Evolutionary conservation across 257 asterid genomes (phyloP), one percentile per base, ranked within the genome.

Genomic region (Marsdenia floribunda): DNA sequence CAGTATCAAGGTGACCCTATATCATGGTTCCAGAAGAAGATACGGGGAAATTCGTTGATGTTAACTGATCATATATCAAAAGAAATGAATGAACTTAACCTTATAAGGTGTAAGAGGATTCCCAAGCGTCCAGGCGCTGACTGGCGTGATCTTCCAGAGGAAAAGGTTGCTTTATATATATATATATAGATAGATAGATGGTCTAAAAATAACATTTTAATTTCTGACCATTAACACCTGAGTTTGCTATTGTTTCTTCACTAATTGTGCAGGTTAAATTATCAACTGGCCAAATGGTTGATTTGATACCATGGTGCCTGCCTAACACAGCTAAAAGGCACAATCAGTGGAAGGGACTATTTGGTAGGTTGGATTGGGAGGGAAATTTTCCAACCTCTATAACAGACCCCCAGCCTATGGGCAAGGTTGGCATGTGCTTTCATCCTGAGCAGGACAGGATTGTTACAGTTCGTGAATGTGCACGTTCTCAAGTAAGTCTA

Each of bases 331-430:
- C 98, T 59, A 87, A 91, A 89, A 87, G 97, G 89, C 98, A 94
- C 90, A 94, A 94, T 80, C 98, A 94, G 81, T 94, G 98, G 98
- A 94, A 94, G 87, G 97, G 98, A 19, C 89, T 91, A 54, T 94
- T 89, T 78, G 96, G 98, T 49, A 88, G 97, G 86, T 83, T 94
- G 81, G 96, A 91, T 71, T 94, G 98, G 98, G 97, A 94, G 73
- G 97, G 98, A 58, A 94, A 94, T 77, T 94, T 94, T 63, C 97
- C 97, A 2, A 91, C 96, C 59, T 91, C 97, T 24, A 84, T 90
- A 49, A 91, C 98, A 18, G 98, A 94, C 63, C 97, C 98, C 59
- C 98, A 94, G 72, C 97, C 97, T 11, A 70, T 70, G 74, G 60
- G 60, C 59, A 70, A 70, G 38, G 74, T 70, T 35, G 74, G 74